Evolutionary conservation across 1,139 yeast species (phyloP).

Genomic region (Taphrina flavorubra): DNA sequence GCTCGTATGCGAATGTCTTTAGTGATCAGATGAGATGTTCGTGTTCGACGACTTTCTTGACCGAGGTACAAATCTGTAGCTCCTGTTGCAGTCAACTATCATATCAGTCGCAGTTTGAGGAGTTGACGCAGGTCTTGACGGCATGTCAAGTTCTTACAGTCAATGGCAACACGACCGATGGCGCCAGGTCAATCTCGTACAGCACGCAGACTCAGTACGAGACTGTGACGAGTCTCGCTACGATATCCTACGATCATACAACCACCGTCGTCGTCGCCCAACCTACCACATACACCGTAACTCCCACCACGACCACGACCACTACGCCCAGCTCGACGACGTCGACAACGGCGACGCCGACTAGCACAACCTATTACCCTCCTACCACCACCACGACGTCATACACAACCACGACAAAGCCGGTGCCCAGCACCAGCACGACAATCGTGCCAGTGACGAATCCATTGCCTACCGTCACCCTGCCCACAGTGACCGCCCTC

Average conservation of each 20-base stretch:
- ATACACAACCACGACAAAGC: not conserved
- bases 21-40: constrained; percentile 32
- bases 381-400: not conserved
- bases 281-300: constrained; percentile 4
- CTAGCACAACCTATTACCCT: not conserved
- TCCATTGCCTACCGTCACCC: not conserved
- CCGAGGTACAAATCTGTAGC: constrained; percentile 17
- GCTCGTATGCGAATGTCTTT: constrained; percentile 6
- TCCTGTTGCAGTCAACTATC: constrained; percentile 28
- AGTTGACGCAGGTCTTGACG: constrained; percentile 18
- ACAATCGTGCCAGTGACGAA: not conserved
- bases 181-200: constrained; percentile 15
- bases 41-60: constrained; percentile 23
- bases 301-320: not conserved
- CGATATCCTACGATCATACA: not conserved
- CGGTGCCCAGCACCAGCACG: constrained; percentile 7
- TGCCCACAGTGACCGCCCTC: constrained; percentile 5
- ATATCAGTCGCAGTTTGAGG: constrained; percentile 10
- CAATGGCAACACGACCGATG: constrained; percentile 31
- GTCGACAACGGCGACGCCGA: not conserved
- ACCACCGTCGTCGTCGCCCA: constrained; percentile 9
- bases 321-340: not conserved
- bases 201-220: constrained; percentile 4
- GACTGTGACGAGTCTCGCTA: not conserved
- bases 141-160: constrained; percentile 19